Conservation (phyloP, 495 filamentous ascomycete species). For the Lophiotrema nucula region DNA sequence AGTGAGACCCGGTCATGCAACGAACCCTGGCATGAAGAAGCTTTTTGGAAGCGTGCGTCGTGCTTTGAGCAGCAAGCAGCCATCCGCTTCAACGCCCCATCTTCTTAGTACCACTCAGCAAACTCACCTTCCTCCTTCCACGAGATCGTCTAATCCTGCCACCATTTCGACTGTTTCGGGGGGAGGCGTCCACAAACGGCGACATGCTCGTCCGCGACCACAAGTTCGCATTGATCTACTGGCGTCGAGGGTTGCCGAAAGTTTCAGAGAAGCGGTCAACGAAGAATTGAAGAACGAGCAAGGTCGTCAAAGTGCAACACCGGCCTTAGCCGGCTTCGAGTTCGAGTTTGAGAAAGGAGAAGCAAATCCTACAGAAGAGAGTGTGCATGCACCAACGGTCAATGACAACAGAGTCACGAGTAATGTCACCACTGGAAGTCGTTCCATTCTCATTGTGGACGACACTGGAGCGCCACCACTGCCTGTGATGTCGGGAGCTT, state of each 20-base stretch:
- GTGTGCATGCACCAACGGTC: neutral
- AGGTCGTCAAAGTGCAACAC: neutral
- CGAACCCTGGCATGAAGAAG: conserved; percentile 72
- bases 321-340: conserved; percentile 22
- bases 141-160: conserved; percentile 24
- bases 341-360: conserved; percentile 23
- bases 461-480: conserved; percentile 51
- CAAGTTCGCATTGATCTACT: conserved; percentile 67
- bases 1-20: conserved; percentile 9
- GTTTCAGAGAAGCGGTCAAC: conserved; percentile 66
- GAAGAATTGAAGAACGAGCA: conserved; percentile 46
- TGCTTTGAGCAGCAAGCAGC: conserved; percentile 68
- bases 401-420: conserved; percentile 46
- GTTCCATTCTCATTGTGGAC: conserved; percentile 87
- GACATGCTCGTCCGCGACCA: conserved; percentile 20
- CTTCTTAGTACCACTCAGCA: conserved; percentile 11
- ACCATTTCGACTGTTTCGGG: conserved; percentile 15
- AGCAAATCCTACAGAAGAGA: conserved; percentile 1
- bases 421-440: conserved; percentile 71
- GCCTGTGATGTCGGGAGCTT: conserved; percentile 33
- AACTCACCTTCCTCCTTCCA: conserved; percentile 2
- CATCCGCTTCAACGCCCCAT: conserved; percentile 29
- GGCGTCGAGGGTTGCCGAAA: conserved; percentile 71
- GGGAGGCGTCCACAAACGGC: conserved; percentile 30
- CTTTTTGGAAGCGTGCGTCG: conserved; percentile 85